A percentile compares a stretch with the other conserved stretches of the same genome.
Conservation (phyloP, 1,139 yeast species). For the Geotrichum cucujoidarum region DNA sequence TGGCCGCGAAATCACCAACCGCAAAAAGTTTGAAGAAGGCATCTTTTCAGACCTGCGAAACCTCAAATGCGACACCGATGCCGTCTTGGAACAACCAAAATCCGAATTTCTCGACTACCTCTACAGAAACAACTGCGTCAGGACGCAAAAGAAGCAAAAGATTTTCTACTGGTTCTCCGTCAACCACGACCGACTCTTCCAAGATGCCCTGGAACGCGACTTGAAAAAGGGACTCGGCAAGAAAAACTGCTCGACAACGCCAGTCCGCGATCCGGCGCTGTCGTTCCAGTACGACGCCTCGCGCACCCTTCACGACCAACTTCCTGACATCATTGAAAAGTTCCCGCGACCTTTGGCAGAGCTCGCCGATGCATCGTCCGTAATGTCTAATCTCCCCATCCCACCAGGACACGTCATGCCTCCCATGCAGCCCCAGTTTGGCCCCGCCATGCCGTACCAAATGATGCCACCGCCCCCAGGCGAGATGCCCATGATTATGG, state of each 20-base stretch:
- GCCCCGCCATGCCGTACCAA: slow-evolving; percentile 1
- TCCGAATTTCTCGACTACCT: slow-evolving; percentile 80
- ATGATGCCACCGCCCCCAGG: slow-evolving; percentile 5
- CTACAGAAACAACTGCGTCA: slow-evolving; percentile 77
- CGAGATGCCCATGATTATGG: neutral
- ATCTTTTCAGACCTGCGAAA: slow-evolving; percentile 86
- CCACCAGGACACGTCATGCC: slow-evolving; percentile 15
- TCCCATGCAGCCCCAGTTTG: slow-evolving; percentile 11
- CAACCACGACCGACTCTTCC: slow-evolving; percentile 86
- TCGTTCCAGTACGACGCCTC: slow-evolving; percentile 39
- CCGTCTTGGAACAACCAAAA: slow-evolving; percentile 81
- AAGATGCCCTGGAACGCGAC: slow-evolving; percentile 92
- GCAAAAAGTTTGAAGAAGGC: slow-evolving; percentile 96
- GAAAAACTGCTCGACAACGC: slow-evolving; percentile 38
- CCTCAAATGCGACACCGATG: slow-evolving; percentile 82
- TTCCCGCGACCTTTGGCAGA: slow-evolving; percentile 34
- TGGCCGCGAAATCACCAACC: slow-evolving; percentile 76
- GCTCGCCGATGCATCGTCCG: slow-evolving; percentile 35
- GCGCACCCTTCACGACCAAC: slow-evolving; percentile 39
- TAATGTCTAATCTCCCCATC: slow-evolving; percentile 18
- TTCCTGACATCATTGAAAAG: slow-evolving; percentile 31
- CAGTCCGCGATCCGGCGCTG: slow-evolving; percentile 42
- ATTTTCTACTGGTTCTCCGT: slow-evolving; percentile 97
- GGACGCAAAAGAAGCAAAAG: slow-evolving; percentile 95
- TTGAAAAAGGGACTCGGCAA: slow-evolving; percentile 61